Evolutionary conservation across 2,329 filamentous ascomycete species (phyloP).

Genomic region (Byssochlamys sp.): DNA sequence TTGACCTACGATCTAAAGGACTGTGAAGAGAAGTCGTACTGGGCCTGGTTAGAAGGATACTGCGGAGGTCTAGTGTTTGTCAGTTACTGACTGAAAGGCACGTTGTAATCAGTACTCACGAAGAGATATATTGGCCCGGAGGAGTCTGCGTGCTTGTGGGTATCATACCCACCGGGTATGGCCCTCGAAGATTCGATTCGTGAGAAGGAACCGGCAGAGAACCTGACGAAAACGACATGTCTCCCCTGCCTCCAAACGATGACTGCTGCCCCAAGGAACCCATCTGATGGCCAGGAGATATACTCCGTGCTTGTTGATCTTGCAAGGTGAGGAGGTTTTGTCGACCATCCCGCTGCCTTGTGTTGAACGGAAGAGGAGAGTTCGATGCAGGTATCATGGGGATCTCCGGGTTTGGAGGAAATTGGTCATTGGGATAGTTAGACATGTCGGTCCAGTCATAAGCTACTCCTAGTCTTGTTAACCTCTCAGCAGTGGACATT

Average conservation of each 20-base stretch:
- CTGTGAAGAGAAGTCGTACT: constrained; percentile 24
- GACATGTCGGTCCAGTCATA: constrained; percentile 3
- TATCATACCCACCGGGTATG: constrained; percentile 13
- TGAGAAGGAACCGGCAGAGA: neutral
- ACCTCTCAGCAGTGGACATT: neutral
- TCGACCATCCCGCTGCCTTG: constrained; percentile 10
- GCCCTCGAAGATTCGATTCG: constrained; percentile 5
- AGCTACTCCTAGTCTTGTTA: constrained; percentile 4
- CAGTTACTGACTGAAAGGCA: constrained; percentile 1
- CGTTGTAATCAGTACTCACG: constrained; percentile 12
- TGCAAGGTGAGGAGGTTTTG: neutral
- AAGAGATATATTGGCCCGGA: constrained; percentile 15
- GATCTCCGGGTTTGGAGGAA: constrained; percentile 18
- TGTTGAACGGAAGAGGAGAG: constrained; percentile 17
- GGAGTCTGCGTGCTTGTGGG: constrained; percentile 11
- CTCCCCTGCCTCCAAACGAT: neutral
- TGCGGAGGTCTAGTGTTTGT: constrained; percentile 17
- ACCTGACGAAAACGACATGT: neutral
- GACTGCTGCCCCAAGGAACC: neutral
- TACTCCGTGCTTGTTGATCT: neutral
- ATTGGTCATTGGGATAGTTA: constrained; percentile 11
- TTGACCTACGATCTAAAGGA: constrained; percentile 22
- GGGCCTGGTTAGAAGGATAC: constrained; percentile 25
- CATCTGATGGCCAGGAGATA: neutral
- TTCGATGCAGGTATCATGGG: constrained; percentile 17